Evolutionary conservation across 2,329 filamentous ascomycete species (phyloP).

Genomic region (Trichoderma harzianum): DNA sequence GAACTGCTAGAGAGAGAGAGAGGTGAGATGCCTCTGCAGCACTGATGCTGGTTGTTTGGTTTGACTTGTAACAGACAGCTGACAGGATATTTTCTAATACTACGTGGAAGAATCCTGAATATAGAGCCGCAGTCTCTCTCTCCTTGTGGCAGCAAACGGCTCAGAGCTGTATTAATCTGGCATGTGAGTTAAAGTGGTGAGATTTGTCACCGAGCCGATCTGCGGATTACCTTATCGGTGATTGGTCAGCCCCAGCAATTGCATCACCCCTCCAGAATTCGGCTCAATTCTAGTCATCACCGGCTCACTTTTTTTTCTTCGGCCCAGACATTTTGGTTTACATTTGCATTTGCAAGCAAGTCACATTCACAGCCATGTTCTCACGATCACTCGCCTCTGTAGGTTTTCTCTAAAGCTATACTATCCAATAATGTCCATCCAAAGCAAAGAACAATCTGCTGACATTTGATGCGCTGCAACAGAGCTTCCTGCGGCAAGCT

Average conservation of each 20-base stretch:
- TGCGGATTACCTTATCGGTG: not conserved
- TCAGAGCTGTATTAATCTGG: not conserved
- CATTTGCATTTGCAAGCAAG: not conserved
- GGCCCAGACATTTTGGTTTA: not conserved
- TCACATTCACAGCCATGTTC: conserved; percentile 25
- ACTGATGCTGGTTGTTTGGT: not conserved
- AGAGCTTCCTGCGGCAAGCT: conserved; percentile 39
- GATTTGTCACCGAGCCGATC: conserved; percentile 14
- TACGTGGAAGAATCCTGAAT: not conserved
- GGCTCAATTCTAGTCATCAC: conserved; percentile 1
- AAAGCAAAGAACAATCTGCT: not conserved
- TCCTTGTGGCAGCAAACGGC: not conserved
- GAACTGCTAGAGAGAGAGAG: not conserved
- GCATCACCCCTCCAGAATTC: conserved; percentile 15
- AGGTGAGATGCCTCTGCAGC: not conserved
- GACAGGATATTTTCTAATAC: not conserved
- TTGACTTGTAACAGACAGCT: too few species aligned
- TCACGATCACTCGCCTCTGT: conserved; percentile 27
- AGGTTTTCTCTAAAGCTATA: not conserved
- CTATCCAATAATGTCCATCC: not conserved
- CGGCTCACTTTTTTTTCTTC: not conserved
- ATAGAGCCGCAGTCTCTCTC: not conserved
- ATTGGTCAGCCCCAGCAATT: conserved; percentile 21
- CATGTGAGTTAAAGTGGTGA: not conserved
- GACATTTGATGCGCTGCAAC: not conserved